These are phyloP conservation scores for Lophium mytilinum DNA, from an alignment of 495 filamentous ascomycete species.

Conservation along the genomic window DNA sequence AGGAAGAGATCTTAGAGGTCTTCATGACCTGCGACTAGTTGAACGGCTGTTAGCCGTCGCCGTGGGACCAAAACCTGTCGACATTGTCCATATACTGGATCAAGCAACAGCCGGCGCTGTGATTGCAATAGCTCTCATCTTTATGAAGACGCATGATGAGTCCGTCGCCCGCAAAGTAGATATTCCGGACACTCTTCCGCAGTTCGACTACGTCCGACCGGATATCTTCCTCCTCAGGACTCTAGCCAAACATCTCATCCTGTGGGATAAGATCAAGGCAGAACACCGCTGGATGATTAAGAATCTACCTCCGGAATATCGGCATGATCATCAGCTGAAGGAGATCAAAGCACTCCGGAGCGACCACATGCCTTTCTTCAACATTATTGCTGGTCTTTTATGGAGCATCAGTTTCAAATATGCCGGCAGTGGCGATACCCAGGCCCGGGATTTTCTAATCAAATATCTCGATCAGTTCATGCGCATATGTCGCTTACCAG, in stretches of 20 bases:
- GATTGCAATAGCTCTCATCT: slow-evolving; percentile 85
- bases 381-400: slow-evolving; percentile 82
- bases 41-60: slow-evolving; percentile 80
- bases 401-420: slow-evolving; percentile 76
- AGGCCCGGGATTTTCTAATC: slow-evolving; percentile 71
- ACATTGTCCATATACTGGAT: slow-evolving; percentile 83
- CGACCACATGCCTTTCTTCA: slow-evolving; percentile 83
- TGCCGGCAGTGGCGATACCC: slow-evolving; percentile 68
- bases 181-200: slow-evolving; percentile 76
- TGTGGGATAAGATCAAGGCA: slow-evolving; percentile 78
- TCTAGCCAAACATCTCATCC: slow-evolving; percentile 82
- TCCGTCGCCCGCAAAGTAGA: slow-evolving; percentile 88
- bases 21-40: slow-evolving; percentile 89
- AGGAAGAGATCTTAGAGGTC: slow-evolving; percentile 75
- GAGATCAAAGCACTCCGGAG: slow-evolving; percentile 52
- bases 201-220: slow-evolving; percentile 91
- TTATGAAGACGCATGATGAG: slow-evolving; percentile 91
- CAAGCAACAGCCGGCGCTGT: slow-evolving; percentile 85
- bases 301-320: slow-evolving; percentile 63
- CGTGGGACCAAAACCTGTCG: slow-evolving; percentile 76
- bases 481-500: slow-evolving; percentile 60
- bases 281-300: slow-evolving; percentile 62
- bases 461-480: slow-evolving; percentile 84
- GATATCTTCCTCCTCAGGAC: slow-evolving; percentile 89
- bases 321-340: slow-evolving; percentile 44